Conservation (phyloP, 2,329 filamentous ascomycete genomes). For the Thelonectria discophora region DNA sequence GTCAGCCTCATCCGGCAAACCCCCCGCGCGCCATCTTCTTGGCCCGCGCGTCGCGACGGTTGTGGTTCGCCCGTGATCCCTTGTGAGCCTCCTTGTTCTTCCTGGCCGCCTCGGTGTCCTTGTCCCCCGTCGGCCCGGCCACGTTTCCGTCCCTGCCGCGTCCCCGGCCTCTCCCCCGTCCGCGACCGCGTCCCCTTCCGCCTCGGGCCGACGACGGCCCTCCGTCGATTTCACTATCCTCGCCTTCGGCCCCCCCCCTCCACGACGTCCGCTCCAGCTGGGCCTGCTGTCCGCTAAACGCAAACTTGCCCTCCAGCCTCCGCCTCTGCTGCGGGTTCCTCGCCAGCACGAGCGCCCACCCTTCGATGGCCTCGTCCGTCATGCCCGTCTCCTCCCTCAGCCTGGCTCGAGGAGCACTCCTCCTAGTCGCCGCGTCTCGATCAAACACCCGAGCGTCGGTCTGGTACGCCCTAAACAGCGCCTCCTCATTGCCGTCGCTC, state of each 20-base stretch:
- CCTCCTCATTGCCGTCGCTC: slow-evolving; percentile 70
- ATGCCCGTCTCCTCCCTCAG: slow-evolving; percentile 82
- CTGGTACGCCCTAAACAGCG: slow-evolving; percentile 77
- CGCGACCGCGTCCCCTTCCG: slow-evolving; percentile 56
- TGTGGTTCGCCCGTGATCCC: slow-evolving; percentile 84
- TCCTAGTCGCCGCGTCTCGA: slow-evolving; percentile 74
- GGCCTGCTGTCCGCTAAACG: slow-evolving; percentile 72
- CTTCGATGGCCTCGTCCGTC: slow-evolving; percentile 94
- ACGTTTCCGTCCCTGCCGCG: slow-evolving; percentile 67
- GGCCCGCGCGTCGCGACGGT: slow-evolving; percentile 75
- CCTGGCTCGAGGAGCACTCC: slow-evolving; percentile 67
- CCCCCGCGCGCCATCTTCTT: slow-evolving; percentile 70
- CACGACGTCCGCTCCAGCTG: slow-evolving; percentile 74
- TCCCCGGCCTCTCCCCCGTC: slow-evolving; percentile 60
- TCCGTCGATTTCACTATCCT: slow-evolving; percentile 61
- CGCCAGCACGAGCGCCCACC: slow-evolving; percentile 88
- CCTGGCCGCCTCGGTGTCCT: slow-evolving; percentile 75
- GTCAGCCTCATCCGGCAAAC: slow-evolving; percentile 44
- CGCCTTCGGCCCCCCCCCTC: slow-evolving; percentile 60
- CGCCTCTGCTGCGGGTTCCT: slow-evolving; percentile 75
- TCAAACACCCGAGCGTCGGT: slow-evolving; percentile 71
- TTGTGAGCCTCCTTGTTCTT: slow-evolving; percentile 85
- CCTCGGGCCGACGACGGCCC: slow-evolving; percentile 54
- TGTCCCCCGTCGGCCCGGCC: slow-evolving; percentile 72
- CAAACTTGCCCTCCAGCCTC: slow-evolving; percentile 75